Evolutionary conservation across 2,329 filamentous ascomycete genomes (phyloP).

Genomic region (Blastomyces gilchristii): DNA sequence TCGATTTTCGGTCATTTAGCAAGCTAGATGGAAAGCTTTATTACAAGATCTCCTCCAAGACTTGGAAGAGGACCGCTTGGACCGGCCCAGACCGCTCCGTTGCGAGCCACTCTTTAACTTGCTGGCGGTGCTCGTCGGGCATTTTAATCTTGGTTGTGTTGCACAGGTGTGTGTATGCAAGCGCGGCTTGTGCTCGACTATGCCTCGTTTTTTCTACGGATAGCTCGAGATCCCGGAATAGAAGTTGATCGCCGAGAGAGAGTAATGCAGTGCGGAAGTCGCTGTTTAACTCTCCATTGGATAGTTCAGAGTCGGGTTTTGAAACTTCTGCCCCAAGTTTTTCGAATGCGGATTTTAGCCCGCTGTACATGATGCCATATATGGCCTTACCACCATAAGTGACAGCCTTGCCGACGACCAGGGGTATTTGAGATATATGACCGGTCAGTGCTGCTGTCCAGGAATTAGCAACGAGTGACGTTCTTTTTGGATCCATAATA

Average conservation of each 20-base stretch:
- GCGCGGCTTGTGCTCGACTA: conserved; percentile 29
- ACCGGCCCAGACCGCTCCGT: conserved; percentile 33
- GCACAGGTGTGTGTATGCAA: conserved; percentile 25
- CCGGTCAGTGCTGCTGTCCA: conserved; percentile 22
- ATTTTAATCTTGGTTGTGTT: conserved; percentile 17
- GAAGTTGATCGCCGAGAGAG: conserved; percentile 22
- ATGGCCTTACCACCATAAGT: conserved; percentile 27
- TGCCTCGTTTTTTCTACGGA: conserved; percentile 29
- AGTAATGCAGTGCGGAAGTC: conserved; percentile 22
- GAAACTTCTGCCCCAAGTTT: conserved; percentile 23
- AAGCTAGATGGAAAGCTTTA: background rate
- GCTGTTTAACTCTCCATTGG: conserved; percentile 13
- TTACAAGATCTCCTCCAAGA: conserved; percentile 1
- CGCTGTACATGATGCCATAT: conserved; percentile 27
- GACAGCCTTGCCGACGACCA: conserved; percentile 24
- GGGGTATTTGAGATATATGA: conserved; percentile 24
- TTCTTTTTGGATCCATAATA: conserved; percentile 18
- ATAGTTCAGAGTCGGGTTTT: background rate
- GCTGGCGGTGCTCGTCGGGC: conserved; percentile 17
- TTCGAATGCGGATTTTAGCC: conserved; percentile 26
- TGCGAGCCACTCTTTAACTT: conserved; percentile 27
- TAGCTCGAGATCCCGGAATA: conserved; percentile 27
- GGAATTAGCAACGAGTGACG: conserved; percentile 13
- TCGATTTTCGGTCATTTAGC: background rate
- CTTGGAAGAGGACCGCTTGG: conserved; percentile 26